Evolutionary conservation across 2,329 filamentous ascomycete genomes (phyloP).

Genomic region (Drechmeria coniospora): DNA sequence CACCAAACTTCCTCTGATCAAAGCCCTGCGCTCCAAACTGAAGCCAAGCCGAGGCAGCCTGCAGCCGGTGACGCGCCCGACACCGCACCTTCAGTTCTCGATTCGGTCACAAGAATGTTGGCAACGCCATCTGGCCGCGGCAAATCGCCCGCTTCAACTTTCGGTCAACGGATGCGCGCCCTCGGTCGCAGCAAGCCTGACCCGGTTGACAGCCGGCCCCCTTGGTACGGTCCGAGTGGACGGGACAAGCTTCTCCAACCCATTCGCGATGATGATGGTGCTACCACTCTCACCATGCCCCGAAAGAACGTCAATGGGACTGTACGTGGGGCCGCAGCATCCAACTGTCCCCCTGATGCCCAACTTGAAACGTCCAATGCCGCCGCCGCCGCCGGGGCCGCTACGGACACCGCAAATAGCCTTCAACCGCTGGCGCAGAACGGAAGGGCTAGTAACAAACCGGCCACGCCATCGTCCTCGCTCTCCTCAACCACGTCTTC

Average conservation of each 20-base stretch:
- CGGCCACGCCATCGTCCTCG: conserved; percentile 9
- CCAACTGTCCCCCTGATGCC: background rate
- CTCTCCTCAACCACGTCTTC: no score
- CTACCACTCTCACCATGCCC: conserved; percentile 40
- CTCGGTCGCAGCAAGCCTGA: conserved; percentile 20
- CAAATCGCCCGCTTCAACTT: conserved; percentile 13
- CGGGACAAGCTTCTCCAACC: conserved; percentile 48
- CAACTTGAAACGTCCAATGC: conserved; percentile 18
- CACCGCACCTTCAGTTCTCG: background rate
- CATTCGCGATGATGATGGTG: conserved; percentile 42
- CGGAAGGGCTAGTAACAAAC: conserved; percentile 14
- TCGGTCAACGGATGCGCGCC: conserved; percentile 19
- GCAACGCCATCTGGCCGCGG: conserved; percentile 8
- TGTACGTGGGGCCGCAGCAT: conserved; percentile 1
- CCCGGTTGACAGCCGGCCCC: conserved; percentile 30
- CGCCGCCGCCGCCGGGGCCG: conserved; percentile 11
- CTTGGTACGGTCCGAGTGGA: conserved; percentile 62
- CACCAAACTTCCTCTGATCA: background rate
- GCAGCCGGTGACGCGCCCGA: no score
- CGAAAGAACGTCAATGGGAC: conserved; percentile 31
- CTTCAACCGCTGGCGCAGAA: conserved; percentile 15
- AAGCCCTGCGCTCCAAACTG: background rate
- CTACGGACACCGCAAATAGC: conserved; percentile 8
- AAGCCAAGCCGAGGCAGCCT: background rate
- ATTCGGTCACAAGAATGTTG: conserved; percentile 12